These are phyloP conservation scores for Mitragyna speciosa DNA, from an alignment of 257 asterid genomes.

Conservation along the genomic window DNA sequence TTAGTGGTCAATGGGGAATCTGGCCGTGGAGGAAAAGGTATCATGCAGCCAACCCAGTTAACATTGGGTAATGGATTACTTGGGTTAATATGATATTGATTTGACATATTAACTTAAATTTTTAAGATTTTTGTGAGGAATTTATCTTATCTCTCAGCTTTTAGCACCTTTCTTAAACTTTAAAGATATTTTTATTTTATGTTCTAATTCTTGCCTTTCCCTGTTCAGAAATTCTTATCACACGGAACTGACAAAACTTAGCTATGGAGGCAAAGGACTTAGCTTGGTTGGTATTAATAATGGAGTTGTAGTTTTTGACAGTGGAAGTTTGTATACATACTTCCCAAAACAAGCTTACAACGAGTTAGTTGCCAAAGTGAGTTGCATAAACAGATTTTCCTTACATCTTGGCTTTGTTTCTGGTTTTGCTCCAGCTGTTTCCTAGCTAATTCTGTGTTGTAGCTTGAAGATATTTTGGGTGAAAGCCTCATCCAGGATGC, in stretches of 20 bases:
- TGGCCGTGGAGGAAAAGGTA: neutral
- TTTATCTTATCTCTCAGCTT: neutral
- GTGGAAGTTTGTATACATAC: slow-evolving; percentile 74
- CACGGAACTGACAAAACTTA: slow-evolving; percentile 52
- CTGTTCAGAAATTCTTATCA: slow-evolving; percentile 56
- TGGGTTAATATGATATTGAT: neutral
- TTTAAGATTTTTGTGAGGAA: neutral
- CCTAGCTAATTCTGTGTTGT: slow-evolving; percentile 21
- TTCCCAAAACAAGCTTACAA: slow-evolving; percentile 58
- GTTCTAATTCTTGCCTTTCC: slow-evolving; percentile 5
- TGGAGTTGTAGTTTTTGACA: slow-evolving; percentile 58
- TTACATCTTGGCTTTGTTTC: slow-evolving; percentile 14
- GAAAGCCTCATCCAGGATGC: slow-evolving; percentile 53
- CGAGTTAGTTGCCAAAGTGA: slow-evolving; percentile 51
- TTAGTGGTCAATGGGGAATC: neutral
- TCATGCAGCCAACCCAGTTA: neutral
- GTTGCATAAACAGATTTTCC: slow-evolving; percentile 21
- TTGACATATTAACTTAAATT: neutral
- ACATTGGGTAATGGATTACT: neutral
- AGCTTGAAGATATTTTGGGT: slow-evolving; percentile 52
- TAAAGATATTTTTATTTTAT: neutral
- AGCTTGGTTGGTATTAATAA: slow-evolving; percentile 30
- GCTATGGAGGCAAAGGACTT: slow-evolving; percentile 51
- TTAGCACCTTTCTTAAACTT: neutral
- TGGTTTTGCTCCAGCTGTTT: slow-evolving; percentile 14